Evolutionary conservation across 805 yeast species (phyloP).

Genomic region (Starmerella geochares): DNA sequence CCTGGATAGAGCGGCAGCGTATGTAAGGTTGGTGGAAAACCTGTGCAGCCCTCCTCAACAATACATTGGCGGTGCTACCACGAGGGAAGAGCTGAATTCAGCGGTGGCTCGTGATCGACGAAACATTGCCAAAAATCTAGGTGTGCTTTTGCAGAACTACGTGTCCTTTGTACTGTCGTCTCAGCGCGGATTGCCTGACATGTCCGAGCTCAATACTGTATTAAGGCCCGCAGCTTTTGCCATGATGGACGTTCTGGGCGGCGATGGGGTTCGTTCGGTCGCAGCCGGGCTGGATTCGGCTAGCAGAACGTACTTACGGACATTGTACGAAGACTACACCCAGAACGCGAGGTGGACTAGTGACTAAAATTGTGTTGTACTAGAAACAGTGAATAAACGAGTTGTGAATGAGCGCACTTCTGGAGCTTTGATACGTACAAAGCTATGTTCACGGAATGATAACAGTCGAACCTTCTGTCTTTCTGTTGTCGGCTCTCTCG

Average conservation of each 20-base stretch:
- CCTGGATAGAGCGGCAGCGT: slow-evolving; percentile 26
- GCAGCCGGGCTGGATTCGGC: slow-evolving; percentile 58
- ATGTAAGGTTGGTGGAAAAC: slow-evolving; percentile 51
- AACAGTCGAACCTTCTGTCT: slow-evolving; percentile 47
- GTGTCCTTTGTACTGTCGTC: slow-evolving; percentile 44
- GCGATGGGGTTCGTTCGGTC: slow-evolving; percentile 51
- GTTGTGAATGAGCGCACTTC: no score
- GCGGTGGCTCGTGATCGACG: slow-evolving; percentile 46
- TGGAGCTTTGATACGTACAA: no score
- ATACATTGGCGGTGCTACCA: slow-evolving; percentile 27
- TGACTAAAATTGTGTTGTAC: slow-evolving; percentile 28
- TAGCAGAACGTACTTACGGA: slow-evolving; percentile 57
- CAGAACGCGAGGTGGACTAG: slow-evolving; percentile 76
- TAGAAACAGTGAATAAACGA: neutral
- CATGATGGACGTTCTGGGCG: slow-evolving; percentile 60
- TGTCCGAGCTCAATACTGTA: slow-evolving; percentile 22
- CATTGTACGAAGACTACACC: slow-evolving; percentile 61
- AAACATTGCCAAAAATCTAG: slow-evolving; percentile 24
- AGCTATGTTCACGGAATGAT: neutral
- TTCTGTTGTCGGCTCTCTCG: slow-evolving; percentile 49
- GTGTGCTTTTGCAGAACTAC: slow-evolving; percentile 46
- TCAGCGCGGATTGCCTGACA: neutral
- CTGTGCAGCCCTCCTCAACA: slow-evolving; percentile 60
- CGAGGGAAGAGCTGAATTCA: slow-evolving; percentile 41
- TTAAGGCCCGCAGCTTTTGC: slow-evolving; percentile 49